phyloP scores from a whole-genome alignment of 257 asterid species.

The Verbena officinalis region DNA sequence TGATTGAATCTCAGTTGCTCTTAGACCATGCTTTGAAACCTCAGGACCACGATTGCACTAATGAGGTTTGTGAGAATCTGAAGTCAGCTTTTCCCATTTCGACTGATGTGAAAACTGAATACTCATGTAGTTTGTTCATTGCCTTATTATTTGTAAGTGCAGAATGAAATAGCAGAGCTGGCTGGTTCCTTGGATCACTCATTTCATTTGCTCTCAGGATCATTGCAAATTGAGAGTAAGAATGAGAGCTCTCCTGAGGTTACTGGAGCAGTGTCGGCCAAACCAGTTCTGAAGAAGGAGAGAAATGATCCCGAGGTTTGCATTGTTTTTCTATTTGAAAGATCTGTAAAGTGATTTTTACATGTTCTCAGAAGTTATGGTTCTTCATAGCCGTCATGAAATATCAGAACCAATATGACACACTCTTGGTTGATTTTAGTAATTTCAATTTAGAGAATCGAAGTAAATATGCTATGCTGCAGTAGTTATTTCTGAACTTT shows the following conservation, averaged over 20 bases:
- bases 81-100: constrained; percentile 6
- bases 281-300: constrained; percentile 27
- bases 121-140: constrained; percentile 4
- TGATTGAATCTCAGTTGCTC: constrained; percentile 32
- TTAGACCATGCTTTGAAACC: constrained; percentile 31
- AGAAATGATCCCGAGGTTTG: constrained; percentile 32
- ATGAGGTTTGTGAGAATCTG: constrained; percentile 42
- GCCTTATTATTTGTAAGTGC: constrained; percentile 30
- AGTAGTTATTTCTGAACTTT: constrained; percentile 10
- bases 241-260: constrained; percentile 29
- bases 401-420: constrained; percentile 5
- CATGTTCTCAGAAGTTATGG: constrained; percentile 8
- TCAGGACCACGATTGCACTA: constrained; percentile 30
- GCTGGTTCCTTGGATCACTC: constrained; percentile 25
- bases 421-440: constrained; percentile 7
- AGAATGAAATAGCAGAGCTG: constrained; percentile 33
- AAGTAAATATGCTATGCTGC: neutral
- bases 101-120: constrained; percentile 21
- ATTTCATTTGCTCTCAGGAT: constrained; percentile 29
- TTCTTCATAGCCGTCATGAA: neutral
- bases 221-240: constrained; percentile 28
- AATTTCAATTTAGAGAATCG: constrained; percentile 14
- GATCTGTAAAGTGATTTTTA: neutral
- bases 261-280: constrained; percentile 23
- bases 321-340: constrained; percentile 11